Conservation (phyloP, 257 asterid species). For the Scutellaria minor region DNA sequence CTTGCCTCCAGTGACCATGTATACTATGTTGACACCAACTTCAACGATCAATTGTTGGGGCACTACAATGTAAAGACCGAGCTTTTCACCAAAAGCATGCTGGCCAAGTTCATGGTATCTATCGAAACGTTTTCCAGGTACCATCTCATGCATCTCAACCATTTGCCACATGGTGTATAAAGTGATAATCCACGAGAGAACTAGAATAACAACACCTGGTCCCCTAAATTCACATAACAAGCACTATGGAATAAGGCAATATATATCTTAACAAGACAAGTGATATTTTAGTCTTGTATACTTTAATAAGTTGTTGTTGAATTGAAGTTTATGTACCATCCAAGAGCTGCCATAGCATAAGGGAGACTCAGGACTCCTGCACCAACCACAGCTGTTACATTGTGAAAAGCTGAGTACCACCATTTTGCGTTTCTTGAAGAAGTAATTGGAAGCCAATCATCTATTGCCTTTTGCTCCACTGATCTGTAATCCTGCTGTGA, state of each 20-base stretch:
- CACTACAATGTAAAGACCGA: slow-evolving; percentile 51
- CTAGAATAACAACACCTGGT: slow-evolving; percentile 48
- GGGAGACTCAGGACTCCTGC: slow-evolving; percentile 57
- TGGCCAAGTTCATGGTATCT: slow-evolving; percentile 69
- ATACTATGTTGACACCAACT: slow-evolving; percentile 57
- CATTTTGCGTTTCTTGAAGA: slow-evolving; percentile 56
- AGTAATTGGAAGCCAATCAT: slow-evolving; percentile 59
- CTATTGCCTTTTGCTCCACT: slow-evolving; percentile 46
- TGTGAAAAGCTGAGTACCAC: slow-evolving; percentile 64
- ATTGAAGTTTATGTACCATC: slow-evolving; percentile 42
- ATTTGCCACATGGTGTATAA: slow-evolving; percentile 66
- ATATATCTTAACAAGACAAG: not conserved
- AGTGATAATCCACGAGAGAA: slow-evolving; percentile 60
- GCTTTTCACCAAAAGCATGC: slow-evolving; percentile 59
- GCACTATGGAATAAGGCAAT: slow-evolving; percentile 2
- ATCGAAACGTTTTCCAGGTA: slow-evolving; percentile 62
- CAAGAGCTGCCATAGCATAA: slow-evolving; percentile 52
- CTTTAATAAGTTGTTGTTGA: not conserved
- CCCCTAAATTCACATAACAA: slow-evolving; percentile 44
- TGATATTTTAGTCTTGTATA: too few species aligned
- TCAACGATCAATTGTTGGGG: slow-evolving; percentile 57
- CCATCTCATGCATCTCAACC: slow-evolving; percentile 77
- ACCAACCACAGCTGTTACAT: slow-evolving; percentile 60
- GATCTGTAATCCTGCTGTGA: slow-evolving; percentile 34
- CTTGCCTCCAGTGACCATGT: slow-evolving; percentile 65